phyloP scores from a whole-genome alignment of 495 filamentous ascomycete species.

The Neurospora hispaniola region DNA sequence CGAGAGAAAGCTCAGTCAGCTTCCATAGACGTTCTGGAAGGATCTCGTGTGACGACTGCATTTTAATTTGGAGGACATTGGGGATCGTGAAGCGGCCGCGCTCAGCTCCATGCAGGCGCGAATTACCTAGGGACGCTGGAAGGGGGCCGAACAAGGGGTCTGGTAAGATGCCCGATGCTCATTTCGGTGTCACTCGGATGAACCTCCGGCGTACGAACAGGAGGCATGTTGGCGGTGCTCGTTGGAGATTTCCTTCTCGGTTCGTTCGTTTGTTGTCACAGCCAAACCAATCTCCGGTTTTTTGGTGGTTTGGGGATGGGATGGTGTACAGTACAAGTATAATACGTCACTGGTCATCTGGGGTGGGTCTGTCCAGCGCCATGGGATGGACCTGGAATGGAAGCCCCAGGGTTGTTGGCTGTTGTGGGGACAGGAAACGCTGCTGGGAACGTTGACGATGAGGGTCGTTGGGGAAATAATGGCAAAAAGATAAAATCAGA shows the following conservation, averaged over 20 bases:
- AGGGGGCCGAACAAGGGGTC: background rate
- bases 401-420: background rate
- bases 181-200: background rate
- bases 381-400: background rate
- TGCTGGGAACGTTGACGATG: background rate
- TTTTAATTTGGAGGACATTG: background rate
- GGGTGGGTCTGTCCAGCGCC: background rate
- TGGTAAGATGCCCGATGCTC: background rate
- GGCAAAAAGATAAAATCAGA: too few species aligned
- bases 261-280: background rate
- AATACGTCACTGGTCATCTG: background rate
- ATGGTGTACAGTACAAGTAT: background rate
- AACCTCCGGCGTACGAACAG: background rate
- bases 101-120: background rate
- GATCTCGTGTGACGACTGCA: background rate
- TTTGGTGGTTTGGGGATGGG: background rate
- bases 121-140: background rate
- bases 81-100: background rate
- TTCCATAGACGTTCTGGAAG: background rate
- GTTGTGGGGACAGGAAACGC: background rate
- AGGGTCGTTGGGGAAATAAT: too few species aligned
- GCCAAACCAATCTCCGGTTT: background rate
- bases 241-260: background rate
- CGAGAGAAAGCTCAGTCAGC: background rate
- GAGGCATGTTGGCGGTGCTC: background rate